Evolutionary conservation across 1,284 basidiomycete species (phyloP), one percentile per base, ranked within the genome.

Genomic region (Tremellales sp.): DNA sequence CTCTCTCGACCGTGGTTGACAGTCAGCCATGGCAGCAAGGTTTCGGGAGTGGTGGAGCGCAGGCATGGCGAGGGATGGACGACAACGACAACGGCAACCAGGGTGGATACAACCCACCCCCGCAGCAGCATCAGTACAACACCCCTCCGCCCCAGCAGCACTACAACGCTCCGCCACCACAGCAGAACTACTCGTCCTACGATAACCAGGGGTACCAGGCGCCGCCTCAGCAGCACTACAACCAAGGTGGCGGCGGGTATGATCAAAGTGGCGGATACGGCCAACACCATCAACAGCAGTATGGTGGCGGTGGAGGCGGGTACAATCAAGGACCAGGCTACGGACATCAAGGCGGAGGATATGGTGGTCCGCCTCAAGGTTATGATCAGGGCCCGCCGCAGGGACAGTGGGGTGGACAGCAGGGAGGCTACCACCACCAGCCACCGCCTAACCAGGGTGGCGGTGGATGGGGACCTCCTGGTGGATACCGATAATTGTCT

Each of bases 21-120:
- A 11, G 29, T 22, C 45, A 69, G 69, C 74, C 74, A 3, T 72
- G 74, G 65, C 53, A 70, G 25, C 68, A 68, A 54, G 65, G 67
- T 24, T 75, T 75, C 43, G 73, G 74, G 11, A 54, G 51, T n/a
- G 70, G 72, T 22, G 73, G 73, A 24, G 51, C 52, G 2, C 56
- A 72, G 41, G 67, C 66, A 2, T 75, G 73, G 73, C 58, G 74
- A 26, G 70, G 60, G 11, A 57, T 68, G 40, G 63, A 70, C 42
- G 45, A 40, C 21, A 52, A 51, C 29, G 48, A 33, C 2, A 27
- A 45, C 6, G 39, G 31, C 24, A 11, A 39, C 33, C 19, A 21
- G 19, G 23, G 35, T 22, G 29, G 22, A n/a, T 39, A 36, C 35
- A 25, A n/a, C 36, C 43, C n/a, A 5, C 21, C 17, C 19, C 33